Conservation (phyloP, 768 basidiomycete genomes). For the Russula lepida region DNA sequence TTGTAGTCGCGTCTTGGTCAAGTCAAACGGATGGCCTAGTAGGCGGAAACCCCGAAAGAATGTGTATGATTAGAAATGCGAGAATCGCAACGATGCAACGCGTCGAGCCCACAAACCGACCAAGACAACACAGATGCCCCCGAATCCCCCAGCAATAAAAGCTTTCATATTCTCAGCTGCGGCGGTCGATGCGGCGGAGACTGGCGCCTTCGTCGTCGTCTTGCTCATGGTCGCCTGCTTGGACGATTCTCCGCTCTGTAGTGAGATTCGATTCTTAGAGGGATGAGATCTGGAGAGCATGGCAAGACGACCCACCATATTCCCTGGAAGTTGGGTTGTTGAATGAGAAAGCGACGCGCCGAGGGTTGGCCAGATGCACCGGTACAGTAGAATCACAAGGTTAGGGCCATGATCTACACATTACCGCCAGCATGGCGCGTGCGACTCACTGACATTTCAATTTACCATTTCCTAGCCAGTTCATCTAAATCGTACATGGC, state of each 20-base stretch:
- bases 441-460: background rate
- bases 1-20: constrained; percentile 94
- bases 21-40: constrained; percentile 92
- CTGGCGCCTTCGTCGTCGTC: background rate
- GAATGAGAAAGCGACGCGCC: background rate
- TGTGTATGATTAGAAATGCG: background rate
- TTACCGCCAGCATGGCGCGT: background rate
- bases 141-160: constrained; percentile 90
- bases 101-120: constrained; percentile 55
- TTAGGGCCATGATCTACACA: background rate
- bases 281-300: background rate
- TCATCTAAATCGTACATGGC: too few relatives aligned
- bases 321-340: background rate
- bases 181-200: constrained; percentile 24
- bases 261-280: background rate
- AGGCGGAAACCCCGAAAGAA: background rate
- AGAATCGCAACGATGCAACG: background rate
- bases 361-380: too few relatives aligned
- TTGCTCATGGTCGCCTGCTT: constrained; percentile 2
- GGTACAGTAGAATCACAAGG: background rate
- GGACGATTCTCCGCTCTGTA: constrained; percentile 13
- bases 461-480: too few relatives aligned
- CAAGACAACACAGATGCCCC: constrained; percentile 79
- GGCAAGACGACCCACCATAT: constrained; percentile 2
- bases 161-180: constrained; percentile 53